phyloP scores from a whole-genome alignment of 108 stramenopile species.

The Aurantiochytrium sp. region DNA sequence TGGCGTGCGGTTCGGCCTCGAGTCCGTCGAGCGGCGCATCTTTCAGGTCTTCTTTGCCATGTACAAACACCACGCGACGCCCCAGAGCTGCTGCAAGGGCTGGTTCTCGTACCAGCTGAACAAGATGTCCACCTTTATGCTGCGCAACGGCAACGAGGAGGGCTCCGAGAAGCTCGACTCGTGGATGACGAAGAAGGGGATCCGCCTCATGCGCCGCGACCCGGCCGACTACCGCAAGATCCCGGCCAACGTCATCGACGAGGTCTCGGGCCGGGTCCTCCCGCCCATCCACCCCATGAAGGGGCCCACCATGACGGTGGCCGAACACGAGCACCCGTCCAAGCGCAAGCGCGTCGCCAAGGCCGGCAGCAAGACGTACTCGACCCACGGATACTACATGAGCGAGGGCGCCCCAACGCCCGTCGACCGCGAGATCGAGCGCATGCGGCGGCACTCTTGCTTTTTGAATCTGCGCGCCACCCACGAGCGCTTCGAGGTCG shows the following conservation, averaged over 20 bases:
- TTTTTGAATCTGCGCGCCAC: conserved; percentile 12
- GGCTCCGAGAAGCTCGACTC: neutral
- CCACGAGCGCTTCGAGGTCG: conserved; percentile 17
- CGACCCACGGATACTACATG: neutral
- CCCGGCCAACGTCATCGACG: conserved; percentile 14
- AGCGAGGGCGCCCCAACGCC: neutral
- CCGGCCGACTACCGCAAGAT: neutral
- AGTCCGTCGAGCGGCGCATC: conserved; percentile 9
- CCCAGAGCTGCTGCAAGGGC: neutral
- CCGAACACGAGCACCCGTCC: neutral
- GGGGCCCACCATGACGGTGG: neutral
- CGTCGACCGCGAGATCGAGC: neutral
- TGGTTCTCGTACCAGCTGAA: conserved; percentile 21
- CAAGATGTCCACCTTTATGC: conserved; percentile 26
- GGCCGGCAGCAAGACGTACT: neutral
- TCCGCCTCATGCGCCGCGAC: neutral
- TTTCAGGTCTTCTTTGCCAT: conserved; percentile 31
- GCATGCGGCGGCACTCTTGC: neutral
- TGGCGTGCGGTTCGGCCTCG: neutral
- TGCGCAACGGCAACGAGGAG: neutral
- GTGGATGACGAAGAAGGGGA: conserved; percentile 1
- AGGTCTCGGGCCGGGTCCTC: neutral
- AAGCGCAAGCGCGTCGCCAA: neutral
- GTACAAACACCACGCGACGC: conserved; percentile 30
- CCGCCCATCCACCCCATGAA: neutral